phyloP scores from a whole-genome alignment of 2,329 filamentous ascomycete species.

The Venturia pyrina region DNA sequence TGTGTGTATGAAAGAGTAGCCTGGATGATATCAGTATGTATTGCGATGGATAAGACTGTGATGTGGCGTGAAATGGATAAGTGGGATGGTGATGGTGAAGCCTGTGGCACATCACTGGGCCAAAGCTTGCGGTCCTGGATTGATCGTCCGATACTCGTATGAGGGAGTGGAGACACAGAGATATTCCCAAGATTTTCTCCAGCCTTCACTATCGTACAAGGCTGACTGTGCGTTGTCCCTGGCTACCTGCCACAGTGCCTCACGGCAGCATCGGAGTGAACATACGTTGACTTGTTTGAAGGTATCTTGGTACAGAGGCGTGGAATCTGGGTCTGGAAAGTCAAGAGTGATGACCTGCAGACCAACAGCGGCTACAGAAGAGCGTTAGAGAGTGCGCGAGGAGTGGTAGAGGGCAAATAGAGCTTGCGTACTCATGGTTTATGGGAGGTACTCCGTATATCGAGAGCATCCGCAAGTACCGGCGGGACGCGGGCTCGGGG shows the following conservation, averaged over 20 bases:
- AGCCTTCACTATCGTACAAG: neutral
- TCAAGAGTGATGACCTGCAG: conserved; percentile 21
- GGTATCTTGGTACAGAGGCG: conserved; percentile 9
- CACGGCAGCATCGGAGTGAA: neutral
- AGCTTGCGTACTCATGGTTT: neutral
- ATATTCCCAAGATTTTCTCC: neutral
- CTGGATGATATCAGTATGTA: conserved; percentile 9
- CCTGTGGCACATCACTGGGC: neutral
- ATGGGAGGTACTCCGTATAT: neutral
- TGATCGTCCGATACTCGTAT: neutral
- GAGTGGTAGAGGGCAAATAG: neutral
- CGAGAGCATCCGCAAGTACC: neutral
- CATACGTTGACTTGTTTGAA: conserved; percentile 16
- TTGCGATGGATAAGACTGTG: neutral
- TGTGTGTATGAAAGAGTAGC: conserved; percentile 26
- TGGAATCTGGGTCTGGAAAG: conserved; percentile 20
- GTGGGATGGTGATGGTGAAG: neutral
- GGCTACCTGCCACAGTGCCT: neutral
- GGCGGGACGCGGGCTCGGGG: neutral
- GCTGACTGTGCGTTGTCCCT: neutral
- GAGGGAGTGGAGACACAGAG: neutral
- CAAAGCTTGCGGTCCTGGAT: neutral
- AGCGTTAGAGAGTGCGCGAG: conserved; percentile 14
- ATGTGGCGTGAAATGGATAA: neutral
- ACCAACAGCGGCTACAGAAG: conserved; percentile 18